These are phyloP conservation scores for Chaetomidium leptoderma DNA, from an alignment of 495 filamentous ascomycete genomes.

Conservation along the genomic window DNA sequence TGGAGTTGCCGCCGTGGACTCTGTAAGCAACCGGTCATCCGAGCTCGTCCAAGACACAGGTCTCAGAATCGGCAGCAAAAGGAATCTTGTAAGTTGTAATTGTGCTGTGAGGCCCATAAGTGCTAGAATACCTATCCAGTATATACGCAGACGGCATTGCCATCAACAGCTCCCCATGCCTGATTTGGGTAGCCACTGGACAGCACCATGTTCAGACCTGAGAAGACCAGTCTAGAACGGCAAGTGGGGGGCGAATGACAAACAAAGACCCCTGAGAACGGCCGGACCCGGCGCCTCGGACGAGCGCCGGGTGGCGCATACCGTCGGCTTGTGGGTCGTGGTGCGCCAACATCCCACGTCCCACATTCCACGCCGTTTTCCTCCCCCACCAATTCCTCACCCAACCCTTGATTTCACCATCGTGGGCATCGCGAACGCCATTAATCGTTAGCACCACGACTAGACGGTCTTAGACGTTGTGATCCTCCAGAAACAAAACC, in stretches of 20 bases:
- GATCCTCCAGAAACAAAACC: not conserved
- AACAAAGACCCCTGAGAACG: not conserved
- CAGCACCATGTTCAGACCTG: too few relatives aligned
- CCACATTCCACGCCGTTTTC: constrained; percentile 21
- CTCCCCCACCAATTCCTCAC: not conserved
- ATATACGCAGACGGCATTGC: too few relatives aligned
- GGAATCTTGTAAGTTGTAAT: too few relatives aligned
- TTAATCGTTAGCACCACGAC: not conserved
- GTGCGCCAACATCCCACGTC: constrained; percentile 1
- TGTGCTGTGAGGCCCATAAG: too few relatives aligned
- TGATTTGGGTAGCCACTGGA: too few relatives aligned
- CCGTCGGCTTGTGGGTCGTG: constrained; percentile 16
- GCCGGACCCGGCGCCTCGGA: constrained; percentile 1
- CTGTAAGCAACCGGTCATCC: too few relatives aligned
- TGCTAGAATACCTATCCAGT: too few relatives aligned
- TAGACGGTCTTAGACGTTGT: not conserved
- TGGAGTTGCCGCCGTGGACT: too few relatives aligned
- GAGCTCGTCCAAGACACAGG: too few relatives aligned
- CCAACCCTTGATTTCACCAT: constrained; percentile 6
- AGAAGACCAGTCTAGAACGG: not conserved
- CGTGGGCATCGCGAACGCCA: not conserved
- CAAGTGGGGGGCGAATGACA: not conserved
- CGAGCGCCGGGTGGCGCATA: constrained; percentile 22
- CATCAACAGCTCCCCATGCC: too few relatives aligned
- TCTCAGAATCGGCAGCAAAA: too few relatives aligned